Evolutionary conservation across 83 land plant species (phyloP).

Genomic region (Isoetes engelmannii): DNA sequence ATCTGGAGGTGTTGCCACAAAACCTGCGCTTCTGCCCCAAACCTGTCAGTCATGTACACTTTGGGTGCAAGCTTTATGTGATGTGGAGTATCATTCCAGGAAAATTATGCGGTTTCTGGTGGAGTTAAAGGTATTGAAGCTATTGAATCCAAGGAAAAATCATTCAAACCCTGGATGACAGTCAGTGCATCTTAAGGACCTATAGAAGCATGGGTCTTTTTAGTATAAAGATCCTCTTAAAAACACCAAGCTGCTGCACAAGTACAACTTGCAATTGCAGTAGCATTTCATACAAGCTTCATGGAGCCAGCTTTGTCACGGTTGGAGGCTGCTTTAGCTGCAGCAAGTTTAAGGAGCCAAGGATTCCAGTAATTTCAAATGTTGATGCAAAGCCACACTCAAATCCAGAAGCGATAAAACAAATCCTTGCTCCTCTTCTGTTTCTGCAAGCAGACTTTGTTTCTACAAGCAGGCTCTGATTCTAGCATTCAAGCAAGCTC

Average conservation of each 20-base stretch:
- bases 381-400: slow-evolving; percentile 8
- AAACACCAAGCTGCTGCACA: too few relatives aligned
- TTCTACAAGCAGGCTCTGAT: too few relatives aligned
- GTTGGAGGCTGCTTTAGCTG: slow-evolving; percentile 10
- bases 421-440: slow-evolving; percentile 8
- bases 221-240: too few relatives aligned
- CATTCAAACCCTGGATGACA: background rate
- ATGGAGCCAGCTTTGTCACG: background rate
- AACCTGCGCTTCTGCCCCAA: too few relatives aligned
- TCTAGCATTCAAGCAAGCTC: too few relatives aligned
- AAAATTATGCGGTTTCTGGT: slow-evolving; percentile 9
- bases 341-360: background rate
- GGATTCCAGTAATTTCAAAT: slow-evolving; percentile 6
- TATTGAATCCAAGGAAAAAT: background rate
- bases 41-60: too few relatives aligned
- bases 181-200: background rate
- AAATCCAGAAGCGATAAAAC: background rate
- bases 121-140: slow-evolving; percentile 7
- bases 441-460: too few relatives aligned
- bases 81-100: too few relatives aligned
- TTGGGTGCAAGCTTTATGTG: too few relatives aligned
- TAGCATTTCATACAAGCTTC: slow-evolving; percentile 1
- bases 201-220: background rate
- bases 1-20: too few relatives aligned
- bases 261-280: slow-evolving; percentile 4